phyloP scores from a whole-genome alignment of 148 eudicot genomes.

The Simmondsia chinensis region DNA sequence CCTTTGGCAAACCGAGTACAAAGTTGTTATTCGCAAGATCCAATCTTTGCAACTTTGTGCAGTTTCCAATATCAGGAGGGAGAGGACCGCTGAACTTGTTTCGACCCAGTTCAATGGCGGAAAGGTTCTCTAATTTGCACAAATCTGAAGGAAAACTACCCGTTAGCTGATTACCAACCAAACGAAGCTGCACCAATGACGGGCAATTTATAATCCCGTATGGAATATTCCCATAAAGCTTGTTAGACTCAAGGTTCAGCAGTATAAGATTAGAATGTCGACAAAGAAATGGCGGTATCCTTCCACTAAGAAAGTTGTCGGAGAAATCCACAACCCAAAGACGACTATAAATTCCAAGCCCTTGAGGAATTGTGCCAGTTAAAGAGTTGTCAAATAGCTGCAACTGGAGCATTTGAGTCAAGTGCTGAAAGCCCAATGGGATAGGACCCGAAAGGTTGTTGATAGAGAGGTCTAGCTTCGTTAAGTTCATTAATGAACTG shows the following conservation, averaged over 20 bases:
- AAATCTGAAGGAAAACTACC: constrained; percentile 72
- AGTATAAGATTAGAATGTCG: constrained; percentile 51
- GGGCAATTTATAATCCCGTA: constrained; percentile 46
- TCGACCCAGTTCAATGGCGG: constrained; percentile 74
- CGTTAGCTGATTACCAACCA: constrained; percentile 41
- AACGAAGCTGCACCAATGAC: constrained; percentile 68
- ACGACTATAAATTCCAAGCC: constrained; percentile 54
- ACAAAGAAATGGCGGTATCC: constrained; percentile 66
- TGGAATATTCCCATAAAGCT: constrained; percentile 70
- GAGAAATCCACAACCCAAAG: constrained; percentile 95
- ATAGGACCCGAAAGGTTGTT: constrained; percentile 72
- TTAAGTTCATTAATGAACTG: constrained; percentile 47
- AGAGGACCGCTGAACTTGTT: constrained; percentile 78
- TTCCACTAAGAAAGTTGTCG: constrained; percentile 56
- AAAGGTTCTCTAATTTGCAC: constrained; percentile 62
- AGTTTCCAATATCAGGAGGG: constrained; percentile 54
- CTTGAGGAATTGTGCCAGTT: constrained; percentile 63
- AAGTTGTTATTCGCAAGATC: constrained; percentile 74
- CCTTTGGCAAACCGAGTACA: constrained; percentile 54
- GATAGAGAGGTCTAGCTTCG: constrained; percentile 79
- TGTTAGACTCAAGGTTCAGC: constrained; percentile 69
- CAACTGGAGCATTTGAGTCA: constrained; percentile 46
- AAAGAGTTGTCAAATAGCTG: constrained; percentile 70
- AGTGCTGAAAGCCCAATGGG: constrained; percentile 71
- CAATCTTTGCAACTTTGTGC: constrained; percentile 69